Evolutionary conservation across 2,329 filamentous ascomycete species (phyloP), one percentile per base, ranked within the genome.

Genomic region (Blastomyces gilchristii): DNA sequence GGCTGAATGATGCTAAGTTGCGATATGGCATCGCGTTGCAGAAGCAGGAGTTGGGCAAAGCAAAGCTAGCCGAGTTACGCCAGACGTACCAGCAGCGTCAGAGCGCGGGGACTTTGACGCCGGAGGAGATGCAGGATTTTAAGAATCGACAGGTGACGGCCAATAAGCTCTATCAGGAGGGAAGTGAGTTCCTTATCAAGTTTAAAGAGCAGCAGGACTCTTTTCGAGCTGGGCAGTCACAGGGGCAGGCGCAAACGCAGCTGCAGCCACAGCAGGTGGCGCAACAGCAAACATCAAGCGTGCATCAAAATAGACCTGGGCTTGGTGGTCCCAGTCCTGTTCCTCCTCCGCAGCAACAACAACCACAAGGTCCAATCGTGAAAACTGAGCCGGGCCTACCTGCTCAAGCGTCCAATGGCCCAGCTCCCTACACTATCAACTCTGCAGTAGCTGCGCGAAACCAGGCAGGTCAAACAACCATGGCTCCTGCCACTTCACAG

Each of bases 11-110:
- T 65, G 78, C 78, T 41, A 78, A 75, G 64, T 67, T 77, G 54
- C 74, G 78, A 65, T 80, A 80, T 69, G 79, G 78, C 31, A 75
- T 79, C 63, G 76, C 78, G 11, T 71, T 81, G 34, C 78, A 81
- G 67, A 80, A 78, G 65, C 75, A 79, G 62, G 79, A 81, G 64
- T 72, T 78, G 18, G 77, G 77, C n/a, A 74, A 75, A 62, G 72
- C 71, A n/a, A 75, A 77, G 37, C 71, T 79, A 58, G 67, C 70
- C 25, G 77, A 80, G 53, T 65, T 81, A 37, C 73, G 77, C 31
- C 68, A 75, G 41, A 73, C 75, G 61, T 74, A 73, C 59, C 65
- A 67, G 28, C 72, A 75, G 63, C 76, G 78, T 28, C 73, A 76
- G 64, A 68, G 67, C 41, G 67, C 72, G 12, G 77, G 77, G 4